Conservation (phyloP, 345 rosid species). For the Bretschneidera sinensis region DNA sequence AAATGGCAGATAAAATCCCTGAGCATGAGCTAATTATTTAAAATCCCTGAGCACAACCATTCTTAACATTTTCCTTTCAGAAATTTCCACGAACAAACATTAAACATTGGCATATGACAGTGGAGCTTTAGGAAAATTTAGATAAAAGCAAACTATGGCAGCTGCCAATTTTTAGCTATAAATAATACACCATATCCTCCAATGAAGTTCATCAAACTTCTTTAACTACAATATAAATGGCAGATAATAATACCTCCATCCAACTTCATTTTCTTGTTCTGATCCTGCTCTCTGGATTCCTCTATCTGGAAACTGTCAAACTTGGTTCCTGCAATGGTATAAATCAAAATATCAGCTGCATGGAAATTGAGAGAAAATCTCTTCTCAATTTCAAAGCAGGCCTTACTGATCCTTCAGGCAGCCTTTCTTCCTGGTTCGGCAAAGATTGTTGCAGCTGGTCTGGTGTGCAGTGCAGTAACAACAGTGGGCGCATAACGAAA, state of each 20-base stretch:
- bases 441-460: constrained; percentile 48
- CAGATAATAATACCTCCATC: background rate
- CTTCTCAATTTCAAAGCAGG: no score
- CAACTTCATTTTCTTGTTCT: background rate
- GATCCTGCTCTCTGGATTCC: background rate
- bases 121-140: no score
- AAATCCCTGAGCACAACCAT: no score
- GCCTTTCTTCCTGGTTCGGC: constrained; percentile 43
- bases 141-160: no score
- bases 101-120: no score
- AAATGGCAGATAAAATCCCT: no score
- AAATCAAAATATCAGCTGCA: constrained; percentile 3
- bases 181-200: background rate
- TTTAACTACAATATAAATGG: background rate
- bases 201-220: background rate
- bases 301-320: constrained; percentile 4
- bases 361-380: constrained; percentile 28
- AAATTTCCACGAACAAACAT: no score
- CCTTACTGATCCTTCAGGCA: no score
- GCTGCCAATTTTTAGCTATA: no score
- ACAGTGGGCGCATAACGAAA: constrained; percentile 26
- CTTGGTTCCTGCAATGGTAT: constrained; percentile 1
- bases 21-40: no score
- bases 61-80: no score
- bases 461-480: constrained; percentile 32